Percentiles rank a stretch among this genome's conserved stretches.
Evolutionary conservation across 306 rosid species (phyloP).

Genomic region (Styphnolobium japonicum): DNA sequence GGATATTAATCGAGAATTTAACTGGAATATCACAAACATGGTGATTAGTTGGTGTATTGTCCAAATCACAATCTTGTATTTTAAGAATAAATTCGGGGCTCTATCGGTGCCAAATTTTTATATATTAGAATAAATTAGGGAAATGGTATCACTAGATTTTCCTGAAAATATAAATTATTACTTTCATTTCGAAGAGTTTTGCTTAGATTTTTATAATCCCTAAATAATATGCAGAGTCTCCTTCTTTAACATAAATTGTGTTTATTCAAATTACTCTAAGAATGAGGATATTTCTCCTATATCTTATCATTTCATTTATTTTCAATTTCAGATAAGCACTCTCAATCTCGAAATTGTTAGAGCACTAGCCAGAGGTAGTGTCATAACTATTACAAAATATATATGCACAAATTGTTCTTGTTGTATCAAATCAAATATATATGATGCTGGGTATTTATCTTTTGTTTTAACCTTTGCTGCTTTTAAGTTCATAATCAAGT

Average conservation of each 20-base stretch:
- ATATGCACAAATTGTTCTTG: neutral
- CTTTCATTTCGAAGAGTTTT: neutral
- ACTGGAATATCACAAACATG: neutral
- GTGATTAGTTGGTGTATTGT: neutral
- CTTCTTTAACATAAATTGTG: neutral
- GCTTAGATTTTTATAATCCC: neutral
- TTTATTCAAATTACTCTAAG: neutral
- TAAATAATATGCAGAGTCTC: neutral
- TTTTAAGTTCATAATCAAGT: neutral
- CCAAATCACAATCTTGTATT: too few species aligned
- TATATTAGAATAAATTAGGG: neutral
- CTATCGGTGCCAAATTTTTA: neutral
- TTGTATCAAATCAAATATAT: neutral
- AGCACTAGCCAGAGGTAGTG: constrained; percentile 85
- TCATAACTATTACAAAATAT: constrained; percentile 11
- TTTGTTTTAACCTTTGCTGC: constrained; percentile 22
- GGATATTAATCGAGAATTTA: constrained; percentile 2
- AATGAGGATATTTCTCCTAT: constrained; percentile 10
- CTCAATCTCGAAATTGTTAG: constrained; percentile 92
- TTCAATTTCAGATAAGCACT: constrained; percentile 70
- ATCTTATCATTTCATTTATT: constrained; percentile 25
- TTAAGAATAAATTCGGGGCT: too few species aligned
- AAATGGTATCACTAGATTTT: neutral
- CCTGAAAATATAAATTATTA: neutral
- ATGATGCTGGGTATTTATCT: neutral